Conservation (phyloP, 2,329 filamentous ascomycete genomes). For the Hypomyces perniciosus region DNA sequence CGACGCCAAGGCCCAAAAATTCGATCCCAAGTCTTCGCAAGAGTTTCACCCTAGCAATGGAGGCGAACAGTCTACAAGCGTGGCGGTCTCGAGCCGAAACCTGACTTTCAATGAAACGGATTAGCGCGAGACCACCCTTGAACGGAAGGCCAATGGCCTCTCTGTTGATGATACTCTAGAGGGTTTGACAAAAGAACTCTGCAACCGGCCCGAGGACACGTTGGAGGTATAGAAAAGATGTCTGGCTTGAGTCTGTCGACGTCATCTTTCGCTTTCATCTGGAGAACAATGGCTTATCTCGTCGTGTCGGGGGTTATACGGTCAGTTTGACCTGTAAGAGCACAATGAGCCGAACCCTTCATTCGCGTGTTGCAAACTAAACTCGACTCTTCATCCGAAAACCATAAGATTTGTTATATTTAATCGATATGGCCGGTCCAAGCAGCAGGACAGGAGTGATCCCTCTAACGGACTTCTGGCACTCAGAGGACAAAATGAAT, state of each 20-base stretch:
- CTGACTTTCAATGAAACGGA: not conserved
- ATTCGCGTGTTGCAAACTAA: not conserved
- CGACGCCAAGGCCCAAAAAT: not conserved
- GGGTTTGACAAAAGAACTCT: not conserved
- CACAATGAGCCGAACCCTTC: not conserved
- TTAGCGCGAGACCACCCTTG: not conserved
- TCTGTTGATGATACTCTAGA: not conserved
- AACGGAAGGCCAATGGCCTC: not conserved
- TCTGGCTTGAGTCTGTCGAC: not conserved
- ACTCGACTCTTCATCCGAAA: too few species aligned
- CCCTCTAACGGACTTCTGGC: not conserved
- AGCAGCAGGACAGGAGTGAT: not conserved
- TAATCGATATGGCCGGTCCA: not conserved
- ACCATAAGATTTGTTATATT: not conserved
- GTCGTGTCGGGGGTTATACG: too few species aligned
- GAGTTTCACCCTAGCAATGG: not conserved
- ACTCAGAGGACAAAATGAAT: not conserved
- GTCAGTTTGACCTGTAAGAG: not conserved
- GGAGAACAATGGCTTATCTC: too few species aligned
- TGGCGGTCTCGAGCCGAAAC: too few species aligned
- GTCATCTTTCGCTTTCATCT: not conserved
- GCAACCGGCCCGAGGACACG: too few species aligned
- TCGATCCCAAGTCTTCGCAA: not conserved
- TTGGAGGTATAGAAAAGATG: too few species aligned
- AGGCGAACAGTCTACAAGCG: too few species aligned